A percentile compares a stretch with the other conserved stretches of the same genome.
These are phyloP conservation scores for Croton setiger DNA, from an alignment of 441 rosid species.

Conservation along the genomic window DNA sequence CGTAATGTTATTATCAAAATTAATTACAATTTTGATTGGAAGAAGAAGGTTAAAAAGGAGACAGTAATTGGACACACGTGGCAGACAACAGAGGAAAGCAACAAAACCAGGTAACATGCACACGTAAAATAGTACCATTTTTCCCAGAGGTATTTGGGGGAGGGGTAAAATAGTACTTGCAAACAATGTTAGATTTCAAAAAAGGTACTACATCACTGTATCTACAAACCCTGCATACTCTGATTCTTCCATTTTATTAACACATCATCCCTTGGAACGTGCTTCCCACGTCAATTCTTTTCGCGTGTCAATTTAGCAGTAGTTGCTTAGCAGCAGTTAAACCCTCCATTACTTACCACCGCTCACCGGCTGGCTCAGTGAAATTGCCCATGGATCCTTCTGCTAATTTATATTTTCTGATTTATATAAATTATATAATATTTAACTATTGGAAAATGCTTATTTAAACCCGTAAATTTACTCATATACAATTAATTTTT, in stretches of 20 bases:
- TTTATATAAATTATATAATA: too few species aligned
- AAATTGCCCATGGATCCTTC: too few species aligned
- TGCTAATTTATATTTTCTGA: too few species aligned
- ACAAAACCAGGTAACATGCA: constrained; percentile 8
- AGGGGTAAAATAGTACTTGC: not conserved
- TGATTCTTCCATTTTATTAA: not conserved
- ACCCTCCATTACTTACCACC: too few species aligned
- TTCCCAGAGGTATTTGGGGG: too few species aligned
- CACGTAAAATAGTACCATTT: constrained; percentile 15
- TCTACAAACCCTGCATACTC: not conserved
- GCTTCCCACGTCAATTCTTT: constrained; percentile 39
- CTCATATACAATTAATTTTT: too few species aligned
- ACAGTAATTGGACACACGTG: not conserved
- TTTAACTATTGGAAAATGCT: too few species aligned
- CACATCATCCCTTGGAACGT: constrained; percentile 45
- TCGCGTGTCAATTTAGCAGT: constrained; percentile 21
- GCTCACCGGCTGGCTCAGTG: too few species aligned
- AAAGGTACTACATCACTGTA: not conserved
- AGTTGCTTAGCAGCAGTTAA: too few species aligned
- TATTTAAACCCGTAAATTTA: too few species aligned
- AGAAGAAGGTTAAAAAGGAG: not conserved
- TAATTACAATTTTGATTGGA: not conserved
- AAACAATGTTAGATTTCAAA: not conserved
- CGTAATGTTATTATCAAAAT: too few species aligned
- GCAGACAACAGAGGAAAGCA: not conserved